Base-by-base conservation (phyloP, 1,284 basidiomycete genomes). In the Heterobasidion parviporum region DNA sequence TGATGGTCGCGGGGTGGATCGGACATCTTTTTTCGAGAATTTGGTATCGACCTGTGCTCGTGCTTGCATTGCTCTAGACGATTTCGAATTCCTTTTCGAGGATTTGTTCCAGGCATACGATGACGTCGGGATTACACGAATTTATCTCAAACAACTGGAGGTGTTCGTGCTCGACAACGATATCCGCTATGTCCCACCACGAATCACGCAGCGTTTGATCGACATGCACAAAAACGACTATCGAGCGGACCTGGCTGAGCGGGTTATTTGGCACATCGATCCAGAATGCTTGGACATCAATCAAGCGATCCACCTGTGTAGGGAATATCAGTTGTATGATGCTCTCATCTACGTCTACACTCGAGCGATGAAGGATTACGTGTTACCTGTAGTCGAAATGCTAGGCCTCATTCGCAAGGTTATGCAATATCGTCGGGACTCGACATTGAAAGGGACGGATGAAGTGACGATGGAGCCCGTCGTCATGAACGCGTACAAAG, bases 301-400 rank as follows among this genome's bases (percentile, higher is more conserved):
- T 66, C 97, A 98, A 70, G 89, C 89, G 1, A 87, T 98, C 59
- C 80, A 73, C 15, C 76, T 99, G 4, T 99, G 97, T 66, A 85
- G 92, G 65, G 78, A 76, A 55, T 82, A 93, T 64, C 77, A 80
- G 34, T 79, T 99, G 2, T 98, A 94, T 74, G 96, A 98, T 66
- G 95, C 96, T 0, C 79, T 99, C 58, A 89, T 96, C 59, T 95
- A 98, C 67, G 88, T 99, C 41, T 97, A 94, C 70, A 97, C 89
- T 10, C 80, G 87, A 44, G 92, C 93, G 2, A 72, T 99, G 64
- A 78, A 78, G 57, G 97, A 99, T 68, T 98, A 89, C 63, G 85
- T 94, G 20, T 85, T 92, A 1, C 96, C 97, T 0, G 73, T 98
- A 6, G 89, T 96, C 56, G 90, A 94, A 63, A 75, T 98, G 9